Evolutionary conservation across 202 grass and related monocot species (phyloP).

Genomic region (Musa balbisiana): DNA sequence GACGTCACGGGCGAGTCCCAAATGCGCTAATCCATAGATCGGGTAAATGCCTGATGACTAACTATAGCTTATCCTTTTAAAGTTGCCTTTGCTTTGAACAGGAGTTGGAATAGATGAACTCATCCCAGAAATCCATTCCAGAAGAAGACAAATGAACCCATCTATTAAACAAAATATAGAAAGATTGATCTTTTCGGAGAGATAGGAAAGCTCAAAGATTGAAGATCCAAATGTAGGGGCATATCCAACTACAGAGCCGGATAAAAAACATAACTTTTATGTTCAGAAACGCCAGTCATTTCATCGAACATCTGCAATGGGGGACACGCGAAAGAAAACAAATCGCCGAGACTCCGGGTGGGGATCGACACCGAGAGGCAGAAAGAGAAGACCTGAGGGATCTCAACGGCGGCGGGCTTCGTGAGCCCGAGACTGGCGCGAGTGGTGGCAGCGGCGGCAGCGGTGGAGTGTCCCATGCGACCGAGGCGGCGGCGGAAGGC

Average conservation of each 20-base stretch:
- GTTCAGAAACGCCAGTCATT: background rate
- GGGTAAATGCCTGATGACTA: too few relatives aligned
- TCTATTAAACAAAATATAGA: too few relatives aligned
- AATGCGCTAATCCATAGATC: too few relatives aligned
- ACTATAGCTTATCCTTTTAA: too few relatives aligned
- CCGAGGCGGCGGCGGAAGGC: slow-evolving; percentile 30
- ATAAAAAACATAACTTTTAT: background rate
- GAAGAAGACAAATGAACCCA: too few relatives aligned
- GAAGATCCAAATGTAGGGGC: background rate
- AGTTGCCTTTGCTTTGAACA: too few relatives aligned
- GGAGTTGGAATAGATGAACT: too few relatives aligned
- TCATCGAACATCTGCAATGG: background rate
- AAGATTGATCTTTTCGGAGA: too few relatives aligned
- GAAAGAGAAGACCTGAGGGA: slow-evolving; percentile 47
- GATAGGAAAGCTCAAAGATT: background rate
- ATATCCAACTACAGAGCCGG: background rate
- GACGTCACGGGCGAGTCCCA: too few relatives aligned
- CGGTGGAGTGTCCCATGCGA: slow-evolving; percentile 56
- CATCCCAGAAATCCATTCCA: too few relatives aligned
- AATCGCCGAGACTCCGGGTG: background rate
- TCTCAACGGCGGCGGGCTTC: slow-evolving; percentile 53
- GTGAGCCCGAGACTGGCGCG: slow-evolving; percentile 67
- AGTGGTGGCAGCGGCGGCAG: slow-evolving; percentile 28
- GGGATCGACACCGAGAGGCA: slow-evolving; percentile 1
- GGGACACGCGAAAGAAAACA: too few relatives aligned